A percentile compares a stretch with the other conserved stretches of the same genome.
These are phyloP conservation scores for Sphenostylis stenocarpa DNA, from an alignment of 306 rosid species.

Conservation along the genomic window DNA sequence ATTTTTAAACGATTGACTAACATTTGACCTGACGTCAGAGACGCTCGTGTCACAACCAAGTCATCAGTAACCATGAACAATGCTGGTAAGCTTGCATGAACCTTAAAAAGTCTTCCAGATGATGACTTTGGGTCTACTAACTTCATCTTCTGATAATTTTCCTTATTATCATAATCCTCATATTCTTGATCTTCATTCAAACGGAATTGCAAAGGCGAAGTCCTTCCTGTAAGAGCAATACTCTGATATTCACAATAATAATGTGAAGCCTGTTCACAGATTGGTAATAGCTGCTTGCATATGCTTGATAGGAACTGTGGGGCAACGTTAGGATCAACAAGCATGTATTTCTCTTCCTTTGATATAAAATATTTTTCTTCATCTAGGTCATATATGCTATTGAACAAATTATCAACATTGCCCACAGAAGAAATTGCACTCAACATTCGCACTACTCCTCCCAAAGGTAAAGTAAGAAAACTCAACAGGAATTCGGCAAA, in stretches of 20 bases:
- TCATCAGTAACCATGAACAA: conserved; percentile 11
- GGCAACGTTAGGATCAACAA: background rate
- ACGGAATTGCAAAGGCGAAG: no score
- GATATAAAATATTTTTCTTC: background rate
- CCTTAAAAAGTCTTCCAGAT: background rate
- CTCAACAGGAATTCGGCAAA: conserved; percentile 1
- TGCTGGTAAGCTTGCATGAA: background rate
- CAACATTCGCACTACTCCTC: background rate
- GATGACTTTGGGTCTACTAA: background rate
- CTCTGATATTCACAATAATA: background rate
- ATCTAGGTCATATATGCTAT: background rate
- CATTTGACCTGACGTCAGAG: background rate
- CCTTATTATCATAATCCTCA: background rate
- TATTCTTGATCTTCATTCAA: background rate
- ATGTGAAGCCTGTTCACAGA: background rate
- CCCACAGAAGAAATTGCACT: background rate
- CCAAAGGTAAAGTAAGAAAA: conserved; percentile 27
- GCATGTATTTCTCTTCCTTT: background rate
- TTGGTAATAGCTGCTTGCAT: background rate
- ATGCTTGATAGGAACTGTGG: background rate
- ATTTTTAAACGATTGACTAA: background rate
- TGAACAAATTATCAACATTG: background rate
- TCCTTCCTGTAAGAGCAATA: no score
- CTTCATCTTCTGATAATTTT: accelerated
- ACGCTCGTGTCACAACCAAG: background rate